Percentiles rank a stretch among this genome's conserved stretches.
These are phyloP conservation scores for Herpetomonas tarakana DNA, from an alignment of 208 protist species.

Conservation along the genomic window DNA sequence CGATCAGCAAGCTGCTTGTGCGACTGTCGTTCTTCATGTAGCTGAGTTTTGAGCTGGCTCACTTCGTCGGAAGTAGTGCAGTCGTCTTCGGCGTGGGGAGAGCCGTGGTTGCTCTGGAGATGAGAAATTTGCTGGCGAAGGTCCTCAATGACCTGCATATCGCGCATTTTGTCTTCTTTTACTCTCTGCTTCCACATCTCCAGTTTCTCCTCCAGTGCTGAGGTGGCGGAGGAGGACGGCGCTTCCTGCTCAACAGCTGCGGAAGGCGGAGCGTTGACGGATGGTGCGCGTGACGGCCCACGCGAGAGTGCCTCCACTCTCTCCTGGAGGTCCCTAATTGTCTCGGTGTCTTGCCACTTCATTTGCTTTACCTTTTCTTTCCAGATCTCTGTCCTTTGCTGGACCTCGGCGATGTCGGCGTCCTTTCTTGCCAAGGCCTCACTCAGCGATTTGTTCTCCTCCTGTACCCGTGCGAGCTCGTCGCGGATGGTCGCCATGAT, in stretches of 20 bases:
- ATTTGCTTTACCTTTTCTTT: conserved; percentile 51
- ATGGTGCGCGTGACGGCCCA: background rate
- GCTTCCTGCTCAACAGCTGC: background rate
- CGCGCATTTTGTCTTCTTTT: conserved; percentile 7
- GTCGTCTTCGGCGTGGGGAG: background rate
- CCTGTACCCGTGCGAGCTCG: conserved; percentile 14
- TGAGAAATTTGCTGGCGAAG: conserved; percentile 5
- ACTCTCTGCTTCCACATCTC: conserved; percentile 26
- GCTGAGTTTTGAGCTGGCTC: too few relatives aligned
- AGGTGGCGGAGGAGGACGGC: too few relatives aligned
- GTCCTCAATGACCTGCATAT: conserved; percentile 20
- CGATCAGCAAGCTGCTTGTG: too few relatives aligned
- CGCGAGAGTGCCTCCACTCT: conserved; percentile 14
- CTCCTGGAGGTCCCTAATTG: conserved; percentile 26
- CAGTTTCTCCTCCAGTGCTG: conserved; percentile 19
- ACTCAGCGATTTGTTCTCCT: conserved; percentile 10
- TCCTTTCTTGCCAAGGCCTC: conserved; percentile 11
- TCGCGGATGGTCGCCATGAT: conserved; percentile 14
- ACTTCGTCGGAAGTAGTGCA: too few relatives aligned
- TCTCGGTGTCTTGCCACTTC: conserved; percentile 40
- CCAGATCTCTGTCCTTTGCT: conserved; percentile 33
- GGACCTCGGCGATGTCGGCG: conserved; percentile 8
- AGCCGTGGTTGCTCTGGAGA: background rate
- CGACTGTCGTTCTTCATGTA: too few relatives aligned
- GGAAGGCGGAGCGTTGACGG: background rate